Evolutionary conservation across 495 filamentous ascomycete species (phyloP), one percentile per base, ranked within the genome.

Genomic region (Penicillium angulare): DNA sequence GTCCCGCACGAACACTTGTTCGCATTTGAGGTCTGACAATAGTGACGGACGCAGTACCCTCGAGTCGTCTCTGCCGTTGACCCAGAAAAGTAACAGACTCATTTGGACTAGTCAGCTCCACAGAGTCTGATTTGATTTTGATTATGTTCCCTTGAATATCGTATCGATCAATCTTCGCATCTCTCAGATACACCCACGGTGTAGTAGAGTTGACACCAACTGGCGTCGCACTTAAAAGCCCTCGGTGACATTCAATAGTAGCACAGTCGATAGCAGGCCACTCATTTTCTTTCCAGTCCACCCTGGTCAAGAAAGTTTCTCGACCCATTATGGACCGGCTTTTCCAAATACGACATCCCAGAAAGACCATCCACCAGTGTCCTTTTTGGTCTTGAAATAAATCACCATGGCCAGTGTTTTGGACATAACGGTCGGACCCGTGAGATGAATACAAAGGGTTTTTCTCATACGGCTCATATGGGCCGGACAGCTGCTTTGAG

Each of bases 281-380:
- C 5, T 53, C 43, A 3, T 35, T 41, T 1, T 47, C 42, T n/a
- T n/a, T n/a, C 83, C 81, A 87, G 23, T 59, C 66, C 0, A 79
- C 79, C 0, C 78, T 69, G 3, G 73, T 71, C 43, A 87, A 65
- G 18, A 83, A 65, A 0, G 79, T 81, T 61, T 86, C 84, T 0
- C 83, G 61, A 18, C 79, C 82, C 80, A 86, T 83, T 20, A 80
- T 79, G 53, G 76, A 82, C 35, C 76, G 70, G n/a, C 71, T 36
- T 27, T 56, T 42, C 1, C 53, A 43, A 3, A 41, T 47, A 26
- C 83, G 70, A 1, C 74, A 79, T 3, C 76, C 68, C 3, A 86
- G 65, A 5, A 67, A 67, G 23, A 73, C 63, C 0, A 63, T 77
- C 80, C 79, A 84, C 81, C 81, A 84, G 31, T 76, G 68, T 0